Evolutionary conservation across 2,329 filamentous ascomycete species (phyloP).

Genomic region (Paracamarosporium sp.): DNA sequence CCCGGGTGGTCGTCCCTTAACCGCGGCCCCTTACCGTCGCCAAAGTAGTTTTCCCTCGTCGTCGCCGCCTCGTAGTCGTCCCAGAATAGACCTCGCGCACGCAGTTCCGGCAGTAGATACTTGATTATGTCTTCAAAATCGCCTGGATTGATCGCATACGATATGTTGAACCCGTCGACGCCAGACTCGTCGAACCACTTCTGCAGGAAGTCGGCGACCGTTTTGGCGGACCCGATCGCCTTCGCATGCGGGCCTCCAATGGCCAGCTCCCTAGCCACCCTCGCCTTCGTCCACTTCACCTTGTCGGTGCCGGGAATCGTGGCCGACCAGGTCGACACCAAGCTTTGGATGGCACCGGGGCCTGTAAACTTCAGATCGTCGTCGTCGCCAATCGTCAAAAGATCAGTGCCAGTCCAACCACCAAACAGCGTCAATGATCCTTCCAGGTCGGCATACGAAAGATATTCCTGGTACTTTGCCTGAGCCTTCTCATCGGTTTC

Average conservation of each 20-base stretch:
- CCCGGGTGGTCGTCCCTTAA: neutral
- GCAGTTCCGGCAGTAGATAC: neutral
- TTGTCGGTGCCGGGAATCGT: neutral
- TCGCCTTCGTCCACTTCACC: neutral
- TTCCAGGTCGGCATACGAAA: slow-evolving; percentile 53
- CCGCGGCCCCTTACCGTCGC: neutral
- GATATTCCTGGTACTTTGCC: slow-evolving; percentile 65
- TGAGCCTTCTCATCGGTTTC: slow-evolving; percentile 68
- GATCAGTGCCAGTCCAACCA: slow-evolving; percentile 72
- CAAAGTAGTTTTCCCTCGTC: neutral
- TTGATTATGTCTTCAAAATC: too few species aligned
- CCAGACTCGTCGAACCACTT: too few species aligned
- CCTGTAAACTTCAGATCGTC: slow-evolving; percentile 31
- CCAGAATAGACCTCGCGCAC: neutral
- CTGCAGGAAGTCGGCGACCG: neutral
- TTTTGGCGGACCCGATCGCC: neutral
- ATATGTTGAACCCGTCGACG: too few species aligned
- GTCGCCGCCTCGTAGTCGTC: neutral
- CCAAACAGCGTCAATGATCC: slow-evolving; percentile 73
- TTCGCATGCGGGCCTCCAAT: neutral
- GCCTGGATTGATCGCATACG: too few species aligned
- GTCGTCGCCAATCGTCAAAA: slow-evolving; percentile 54
- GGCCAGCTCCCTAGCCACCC: neutral
- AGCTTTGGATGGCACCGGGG: neutral
- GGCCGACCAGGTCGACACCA: neutral